Evolutionary conservation across 305 asterid genomes (phyloP).

Genomic region (Nicotiana rustica): DNA sequence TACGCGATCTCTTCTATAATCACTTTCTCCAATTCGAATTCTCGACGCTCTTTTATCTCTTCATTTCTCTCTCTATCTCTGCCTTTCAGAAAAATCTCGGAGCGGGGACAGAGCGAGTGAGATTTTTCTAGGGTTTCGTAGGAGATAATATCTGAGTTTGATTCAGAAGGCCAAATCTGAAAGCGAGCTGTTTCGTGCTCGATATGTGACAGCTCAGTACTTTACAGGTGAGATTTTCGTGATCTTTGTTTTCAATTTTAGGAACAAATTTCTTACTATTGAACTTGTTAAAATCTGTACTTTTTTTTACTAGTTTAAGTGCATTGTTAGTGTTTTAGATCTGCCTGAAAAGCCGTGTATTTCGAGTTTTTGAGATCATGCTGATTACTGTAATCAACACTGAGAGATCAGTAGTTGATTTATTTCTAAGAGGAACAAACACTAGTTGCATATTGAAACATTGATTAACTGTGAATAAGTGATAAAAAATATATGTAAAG

Average conservation of each 20-base stretch:
- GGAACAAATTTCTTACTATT: not conserved
- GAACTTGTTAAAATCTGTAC: slow-evolving; percentile 30
- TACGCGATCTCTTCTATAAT: slow-evolving; percentile 63
- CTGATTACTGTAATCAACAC: slow-evolving; percentile 37
- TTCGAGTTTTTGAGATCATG: slow-evolving; percentile 40
- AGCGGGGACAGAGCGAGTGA: slow-evolving; percentile 45
- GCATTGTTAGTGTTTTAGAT: slow-evolving; percentile 57
- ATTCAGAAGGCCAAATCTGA: slow-evolving; percentile 48
- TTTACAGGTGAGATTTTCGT: slow-evolving; percentile 46
- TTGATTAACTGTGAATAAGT: not conserved
- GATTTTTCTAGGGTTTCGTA: slow-evolving; percentile 52
- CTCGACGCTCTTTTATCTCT: slow-evolving; percentile 47
- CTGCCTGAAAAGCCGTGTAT: slow-evolving; percentile 49
- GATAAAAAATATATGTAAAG: not conserved
- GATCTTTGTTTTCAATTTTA: slow-evolving; percentile 41
- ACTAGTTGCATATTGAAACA: slow-evolving; percentile 12
- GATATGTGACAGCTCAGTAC: slow-evolving; percentile 60
- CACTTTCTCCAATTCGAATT: slow-evolving; percentile 49
- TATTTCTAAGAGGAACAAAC: slow-evolving; percentile 34
- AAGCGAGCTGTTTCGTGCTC: slow-evolving; percentile 48
- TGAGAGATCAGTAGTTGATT: slow-evolving; percentile 41
- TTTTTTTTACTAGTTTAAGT: slow-evolving; percentile 29
- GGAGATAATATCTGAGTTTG: slow-evolving; percentile 39
- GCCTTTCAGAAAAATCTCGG: slow-evolving; percentile 1
- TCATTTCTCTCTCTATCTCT: slow-evolving; percentile 25